A percentile compares a stretch with the other conserved stretches of the same genome.
phyloP scores from a whole-genome alignment of 2,329 filamentous ascomycete genomes.

The Aspergillus niger region DNA sequence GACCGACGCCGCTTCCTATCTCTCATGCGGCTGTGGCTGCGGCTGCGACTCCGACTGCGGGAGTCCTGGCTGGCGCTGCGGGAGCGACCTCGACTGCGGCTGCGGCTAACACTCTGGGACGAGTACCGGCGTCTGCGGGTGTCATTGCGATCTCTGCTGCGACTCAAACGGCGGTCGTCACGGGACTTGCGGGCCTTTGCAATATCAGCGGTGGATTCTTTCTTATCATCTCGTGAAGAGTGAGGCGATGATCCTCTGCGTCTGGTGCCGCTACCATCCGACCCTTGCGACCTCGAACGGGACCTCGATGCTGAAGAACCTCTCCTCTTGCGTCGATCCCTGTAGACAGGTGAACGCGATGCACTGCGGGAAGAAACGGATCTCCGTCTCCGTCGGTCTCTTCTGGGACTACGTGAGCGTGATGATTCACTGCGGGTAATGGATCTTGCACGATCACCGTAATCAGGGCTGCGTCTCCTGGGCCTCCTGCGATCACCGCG shows the following conservation, averaged over 20 bases:
- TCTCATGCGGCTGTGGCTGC: conserved; percentile 31
- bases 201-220: conserved; percentile 53
- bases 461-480: conserved; percentile 41
- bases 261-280: conserved; percentile 34
- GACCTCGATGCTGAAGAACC: conserved; percentile 41
- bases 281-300: conserved; percentile 34
- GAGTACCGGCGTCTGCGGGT: conserved; percentile 32
- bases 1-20: conserved; percentile 49
- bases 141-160: conserved; percentile 35
- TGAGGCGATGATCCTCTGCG: conserved; percentile 49
- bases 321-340: conserved; percentile 35
- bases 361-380: conserved; percentile 43
- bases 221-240: conserved; percentile 44
- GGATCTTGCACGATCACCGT: conserved; percentile 53
- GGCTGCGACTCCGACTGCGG: conserved; percentile 30
- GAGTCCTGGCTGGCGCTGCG: conserved; percentile 34
- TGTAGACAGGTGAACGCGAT: conserved; percentile 38
- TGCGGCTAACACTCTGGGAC: conserved; percentile 22
- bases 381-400: conserved; percentile 45
- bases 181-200: conserved; percentile 47
- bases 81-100: conserved; percentile 34
- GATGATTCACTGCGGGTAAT: conserved; percentile 51
- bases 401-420: conserved; percentile 59
- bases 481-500: conserved; percentile 38
- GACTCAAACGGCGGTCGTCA: conserved; percentile 47